Percentiles rank a stretch among this genome's conserved stretches.
phyloP scores from a whole-genome alignment of 163 green algal species.

The Prototheca stagnorum region DNA sequence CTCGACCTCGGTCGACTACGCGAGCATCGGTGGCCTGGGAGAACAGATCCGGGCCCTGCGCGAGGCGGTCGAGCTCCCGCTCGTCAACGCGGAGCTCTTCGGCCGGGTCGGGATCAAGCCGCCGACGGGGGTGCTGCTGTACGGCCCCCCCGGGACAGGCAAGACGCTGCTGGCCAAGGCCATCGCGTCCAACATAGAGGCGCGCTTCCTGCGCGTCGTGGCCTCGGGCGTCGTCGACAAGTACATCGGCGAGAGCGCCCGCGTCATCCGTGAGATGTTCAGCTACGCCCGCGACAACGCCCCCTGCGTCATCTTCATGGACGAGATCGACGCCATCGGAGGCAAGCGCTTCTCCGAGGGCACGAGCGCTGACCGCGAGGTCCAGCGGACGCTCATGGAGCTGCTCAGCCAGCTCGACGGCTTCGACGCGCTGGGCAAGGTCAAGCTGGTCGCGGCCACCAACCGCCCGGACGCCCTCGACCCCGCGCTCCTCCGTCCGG shows the following conservation, averaged over 20 bases:
- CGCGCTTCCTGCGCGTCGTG: constrained; percentile 98
- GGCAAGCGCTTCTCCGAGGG: constrained; percentile 84
- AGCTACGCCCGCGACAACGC: constrained; percentile 84
- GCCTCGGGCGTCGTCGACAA: constrained; percentile 96
- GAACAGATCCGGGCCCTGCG: constrained; percentile 94
- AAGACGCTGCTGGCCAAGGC: constrained; percentile 96
- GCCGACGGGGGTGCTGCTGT: constrained; percentile 93
- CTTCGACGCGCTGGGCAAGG: constrained; percentile 92
- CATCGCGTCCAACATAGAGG: constrained; percentile 98
- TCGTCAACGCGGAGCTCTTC: constrained; percentile 99
- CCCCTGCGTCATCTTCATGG: constrained; percentile 99
- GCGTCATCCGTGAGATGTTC: constrained; percentile 34
- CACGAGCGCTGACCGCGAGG: constrained; percentile 93
- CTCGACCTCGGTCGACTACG: constrained; percentile 94
- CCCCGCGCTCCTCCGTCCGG: constrained; percentile 73
- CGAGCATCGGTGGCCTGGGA: constrained; percentile 75
- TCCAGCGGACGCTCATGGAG: constrained; percentile 99
- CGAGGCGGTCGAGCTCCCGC: constrained; percentile 92
- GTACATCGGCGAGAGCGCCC: constrained; percentile 76
- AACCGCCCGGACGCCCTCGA: constrained; percentile 81
- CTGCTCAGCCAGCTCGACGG: constrained; percentile 94
- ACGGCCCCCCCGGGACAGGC: constrained; percentile 73
- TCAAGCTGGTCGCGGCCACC: constrained; percentile 83
- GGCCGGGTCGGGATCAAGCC: constrained; percentile 93
- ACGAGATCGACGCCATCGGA: constrained; percentile 98